These are phyloP conservation scores for Neckera pumila DNA, from an alignment of 225 moss, liverwort and hornwort species.

Conservation along the genomic window DNA sequence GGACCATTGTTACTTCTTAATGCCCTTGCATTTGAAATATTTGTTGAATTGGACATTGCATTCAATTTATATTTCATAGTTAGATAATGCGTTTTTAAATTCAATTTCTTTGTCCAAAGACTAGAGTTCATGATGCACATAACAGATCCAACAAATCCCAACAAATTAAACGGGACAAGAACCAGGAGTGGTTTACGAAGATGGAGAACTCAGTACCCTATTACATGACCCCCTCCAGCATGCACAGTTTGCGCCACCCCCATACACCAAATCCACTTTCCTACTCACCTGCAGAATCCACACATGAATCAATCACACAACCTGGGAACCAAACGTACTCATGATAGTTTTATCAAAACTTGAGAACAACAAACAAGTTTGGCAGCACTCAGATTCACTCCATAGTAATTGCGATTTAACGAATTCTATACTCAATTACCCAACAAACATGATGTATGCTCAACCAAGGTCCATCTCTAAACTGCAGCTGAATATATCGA, in stretches of 20 bases:
- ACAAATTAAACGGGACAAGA: too few species aligned
- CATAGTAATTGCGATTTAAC: neutral
- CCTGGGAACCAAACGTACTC: neutral
- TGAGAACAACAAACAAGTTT: neutral
- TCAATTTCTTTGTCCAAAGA: too few species aligned
- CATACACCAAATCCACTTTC: constrained; percentile 69
- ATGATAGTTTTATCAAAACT: neutral
- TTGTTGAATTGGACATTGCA: too few species aligned
- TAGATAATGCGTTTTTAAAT: too few species aligned
- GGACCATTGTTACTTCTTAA: too few species aligned
- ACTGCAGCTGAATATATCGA: neutral
- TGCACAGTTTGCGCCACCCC: constrained; percentile 67
- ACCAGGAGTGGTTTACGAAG: too few species aligned
- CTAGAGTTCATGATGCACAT: too few species aligned
- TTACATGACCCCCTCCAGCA: constrained; percentile 59
- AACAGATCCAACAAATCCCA: too few species aligned
- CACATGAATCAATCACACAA: neutral
- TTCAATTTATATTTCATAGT: too few species aligned
- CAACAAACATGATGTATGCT: neutral
- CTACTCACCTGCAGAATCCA: constrained; percentile 42
- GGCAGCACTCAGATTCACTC: neutral
- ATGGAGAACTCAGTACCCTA: constrained; percentile 31
- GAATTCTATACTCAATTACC: neutral
- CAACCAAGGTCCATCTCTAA: neutral
- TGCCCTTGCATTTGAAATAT: too few species aligned